phyloP scores from a whole-genome alignment of 2,329 filamentous ascomycete species.

The Chrysosporium queenslandicum region DNA sequence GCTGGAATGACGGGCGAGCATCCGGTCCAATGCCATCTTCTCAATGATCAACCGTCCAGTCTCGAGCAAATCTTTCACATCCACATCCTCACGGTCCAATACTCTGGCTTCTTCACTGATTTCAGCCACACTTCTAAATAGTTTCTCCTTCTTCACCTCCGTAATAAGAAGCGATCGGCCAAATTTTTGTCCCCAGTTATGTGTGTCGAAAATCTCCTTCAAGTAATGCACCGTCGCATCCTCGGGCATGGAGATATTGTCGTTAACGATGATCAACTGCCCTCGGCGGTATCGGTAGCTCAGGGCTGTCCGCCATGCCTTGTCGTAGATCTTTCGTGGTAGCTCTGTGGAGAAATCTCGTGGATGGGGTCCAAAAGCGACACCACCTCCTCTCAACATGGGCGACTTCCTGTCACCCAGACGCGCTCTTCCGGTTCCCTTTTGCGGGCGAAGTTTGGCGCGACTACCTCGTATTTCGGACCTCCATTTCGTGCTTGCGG shows the following conservation, averaged over 20 bases:
- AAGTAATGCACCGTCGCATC: conserved; percentile 47
- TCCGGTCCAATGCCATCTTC: conserved; percentile 62
- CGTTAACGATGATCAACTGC: conserved; percentile 76
- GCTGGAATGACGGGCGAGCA: conserved; percentile 56
- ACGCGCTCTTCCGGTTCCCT: conserved; percentile 73
- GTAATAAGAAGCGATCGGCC: conserved; percentile 72
- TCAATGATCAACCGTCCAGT: conserved; percentile 79
- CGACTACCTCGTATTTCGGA: conserved; percentile 74
- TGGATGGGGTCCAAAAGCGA: conserved; percentile 79
- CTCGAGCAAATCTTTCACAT: conserved; percentile 90
- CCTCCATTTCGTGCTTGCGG: conserved; percentile 71
- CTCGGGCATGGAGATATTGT: conserved; percentile 58
- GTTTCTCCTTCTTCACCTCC: conserved; percentile 46
- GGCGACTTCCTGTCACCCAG: conserved; percentile 73
- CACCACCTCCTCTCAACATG: conserved; percentile 73
- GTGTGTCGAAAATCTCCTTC: conserved; percentile 56
- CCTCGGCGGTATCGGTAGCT: conserved; percentile 83
- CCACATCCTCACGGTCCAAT: conserved; percentile 65
- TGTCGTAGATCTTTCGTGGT: conserved; percentile 83
- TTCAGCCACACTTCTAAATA: conserved; percentile 58
- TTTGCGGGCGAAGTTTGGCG: conserved; percentile 74
- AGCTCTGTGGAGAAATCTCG: conserved; percentile 80
- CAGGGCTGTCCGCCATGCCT: conserved; percentile 88
- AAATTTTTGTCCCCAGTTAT: conserved; percentile 57
- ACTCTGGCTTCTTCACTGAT: conserved; percentile 58